Percentiles rank a stretch among this genome's conserved stretches.
phyloP scores from a whole-genome alignment of 2,329 filamentous ascomycete genomes.

The Exophiala calicioides region DNA sequence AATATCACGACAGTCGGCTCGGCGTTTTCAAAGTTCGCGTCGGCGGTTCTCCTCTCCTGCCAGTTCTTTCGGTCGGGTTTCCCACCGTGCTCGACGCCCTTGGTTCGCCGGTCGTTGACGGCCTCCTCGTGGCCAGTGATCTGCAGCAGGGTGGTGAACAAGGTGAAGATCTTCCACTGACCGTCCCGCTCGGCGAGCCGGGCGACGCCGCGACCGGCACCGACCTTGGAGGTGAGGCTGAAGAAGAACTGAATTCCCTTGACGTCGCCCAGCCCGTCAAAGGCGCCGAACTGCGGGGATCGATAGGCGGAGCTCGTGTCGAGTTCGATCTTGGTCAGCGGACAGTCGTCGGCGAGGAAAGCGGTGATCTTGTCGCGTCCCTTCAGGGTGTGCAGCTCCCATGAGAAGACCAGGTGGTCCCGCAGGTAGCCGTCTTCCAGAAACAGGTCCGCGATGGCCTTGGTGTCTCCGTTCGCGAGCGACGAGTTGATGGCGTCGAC shows the following conservation, averaged over 20 bases:
- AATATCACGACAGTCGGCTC: constrained; percentile 64
- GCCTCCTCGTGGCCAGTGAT: constrained; percentile 58
- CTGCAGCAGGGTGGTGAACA: constrained; percentile 62
- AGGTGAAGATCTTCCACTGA: constrained; percentile 63
- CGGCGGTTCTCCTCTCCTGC: constrained; percentile 54
- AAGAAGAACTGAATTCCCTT: constrained; percentile 61
- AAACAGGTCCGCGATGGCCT: constrained; percentile 47
- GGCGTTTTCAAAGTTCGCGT: constrained; percentile 51
- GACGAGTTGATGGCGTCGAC: constrained; percentile 44
- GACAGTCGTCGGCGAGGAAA: constrained; percentile 41
- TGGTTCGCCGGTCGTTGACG: constrained; percentile 49
- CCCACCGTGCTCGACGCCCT: constrained; percentile 59
- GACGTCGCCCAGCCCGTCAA: constrained; percentile 54
- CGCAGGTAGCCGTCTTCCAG: constrained; percentile 57
- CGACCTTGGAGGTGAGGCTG: constrained; percentile 55
- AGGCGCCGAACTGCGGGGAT: constrained; percentile 45
- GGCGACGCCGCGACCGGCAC: constrained; percentile 58
- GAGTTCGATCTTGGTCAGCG: constrained; percentile 48
- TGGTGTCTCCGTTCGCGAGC: constrained; percentile 38
- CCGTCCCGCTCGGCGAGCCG: constrained; percentile 49
- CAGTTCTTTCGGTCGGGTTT: constrained; percentile 60
- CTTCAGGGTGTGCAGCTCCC: constrained; percentile 58
- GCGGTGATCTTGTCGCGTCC: constrained; percentile 44
- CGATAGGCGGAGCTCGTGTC: constrained; percentile 50
- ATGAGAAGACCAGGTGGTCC: constrained; percentile 59